phyloP scores from a whole-genome alignment of 192 early-diverging fungal genomes.

The Rhizoclosmatium sp. region DNA sequence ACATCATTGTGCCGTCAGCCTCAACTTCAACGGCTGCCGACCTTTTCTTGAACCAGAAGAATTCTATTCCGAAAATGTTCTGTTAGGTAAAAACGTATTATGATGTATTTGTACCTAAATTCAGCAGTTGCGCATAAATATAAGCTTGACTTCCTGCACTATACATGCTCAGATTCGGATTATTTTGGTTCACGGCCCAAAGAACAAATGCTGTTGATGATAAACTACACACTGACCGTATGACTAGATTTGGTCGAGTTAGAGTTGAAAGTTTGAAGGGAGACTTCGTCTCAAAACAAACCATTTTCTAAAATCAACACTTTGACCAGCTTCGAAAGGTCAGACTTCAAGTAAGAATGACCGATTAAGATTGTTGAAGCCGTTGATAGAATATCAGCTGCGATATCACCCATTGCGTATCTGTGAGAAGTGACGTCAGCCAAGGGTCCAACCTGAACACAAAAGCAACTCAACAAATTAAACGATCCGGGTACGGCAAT shows the following conservation, averaged over 20 bases:
- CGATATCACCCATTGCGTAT: background rate
- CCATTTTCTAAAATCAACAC: conserved; percentile 13
- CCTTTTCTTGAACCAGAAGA: background rate
- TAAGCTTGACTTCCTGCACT: background rate
- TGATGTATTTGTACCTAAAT: background rate
- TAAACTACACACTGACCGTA: background rate
- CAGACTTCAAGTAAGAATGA: background rate
- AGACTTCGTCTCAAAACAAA: background rate
- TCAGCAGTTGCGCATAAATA: background rate
- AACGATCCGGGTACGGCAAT: background rate
- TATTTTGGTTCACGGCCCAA: background rate
- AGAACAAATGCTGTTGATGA: background rate
- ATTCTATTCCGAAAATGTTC: background rate
- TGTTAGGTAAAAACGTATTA: no score
- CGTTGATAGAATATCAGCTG: background rate
- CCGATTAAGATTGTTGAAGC: background rate
- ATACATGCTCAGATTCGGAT: background rate
- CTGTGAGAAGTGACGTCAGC: background rate
- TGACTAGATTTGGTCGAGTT: background rate
- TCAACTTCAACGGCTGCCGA: no score
- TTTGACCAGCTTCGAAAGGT: background rate
- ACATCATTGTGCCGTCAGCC: no score
- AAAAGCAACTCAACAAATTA: background rate
- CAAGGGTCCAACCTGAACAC: background rate
- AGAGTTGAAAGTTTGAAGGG: background rate